A percentile compares a stretch with the other conserved stretches of the same genome.
Conservation (phyloP, 1,284 basidiomycete genomes). For the Anthracocystis panici-leucophaei region DNA sequence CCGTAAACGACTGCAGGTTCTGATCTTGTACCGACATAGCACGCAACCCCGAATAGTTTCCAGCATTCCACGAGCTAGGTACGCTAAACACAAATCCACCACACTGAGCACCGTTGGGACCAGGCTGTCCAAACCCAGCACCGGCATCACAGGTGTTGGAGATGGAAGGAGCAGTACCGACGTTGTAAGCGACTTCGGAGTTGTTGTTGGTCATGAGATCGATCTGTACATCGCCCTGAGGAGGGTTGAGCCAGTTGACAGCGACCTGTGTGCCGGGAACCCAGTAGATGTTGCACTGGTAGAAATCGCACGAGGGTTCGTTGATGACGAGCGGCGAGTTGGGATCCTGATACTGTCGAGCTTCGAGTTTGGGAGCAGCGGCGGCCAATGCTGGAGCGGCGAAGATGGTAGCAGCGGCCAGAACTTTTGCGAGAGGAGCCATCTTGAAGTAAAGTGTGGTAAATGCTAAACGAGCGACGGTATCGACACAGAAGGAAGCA, state of each 20-base stretch:
- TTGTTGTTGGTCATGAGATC: conserved; percentile 59
- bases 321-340: conserved; percentile 53
- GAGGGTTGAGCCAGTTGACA: conserved; percentile 61
- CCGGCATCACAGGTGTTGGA: conserved; percentile 56
- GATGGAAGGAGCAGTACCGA: conserved; percentile 50
- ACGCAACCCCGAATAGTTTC: conserved; percentile 52
- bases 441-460: conserved; percentile 6
- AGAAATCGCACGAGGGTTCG: conserved; percentile 54
- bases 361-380: conserved; percentile 17
- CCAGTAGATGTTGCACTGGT: conserved; percentile 56
- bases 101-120: conserved; percentile 48
- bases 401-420: conserved; percentile 24
- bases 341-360: conserved; percentile 52
- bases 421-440: conserved; percentile 28
- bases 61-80: conserved; percentile 53
- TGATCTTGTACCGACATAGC: conserved; percentile 45
- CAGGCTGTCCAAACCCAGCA: conserved; percentile 38
- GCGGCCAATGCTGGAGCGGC: conserved; percentile 22
- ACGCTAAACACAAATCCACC: conserved; percentile 56
- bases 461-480: too few relatives aligned
- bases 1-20: conserved; percentile 54
- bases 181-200: conserved; percentile 43
- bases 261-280: conserved; percentile 38
- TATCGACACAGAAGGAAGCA: neutral
- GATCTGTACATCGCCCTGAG: conserved; percentile 44